Percentiles rank a stretch among this genome's conserved stretches.
These are phyloP conservation scores for Xylaria hypoxylon DNA, from an alignment of 2,329 filamentous ascomycete species.

Conservation along the genomic window DNA sequence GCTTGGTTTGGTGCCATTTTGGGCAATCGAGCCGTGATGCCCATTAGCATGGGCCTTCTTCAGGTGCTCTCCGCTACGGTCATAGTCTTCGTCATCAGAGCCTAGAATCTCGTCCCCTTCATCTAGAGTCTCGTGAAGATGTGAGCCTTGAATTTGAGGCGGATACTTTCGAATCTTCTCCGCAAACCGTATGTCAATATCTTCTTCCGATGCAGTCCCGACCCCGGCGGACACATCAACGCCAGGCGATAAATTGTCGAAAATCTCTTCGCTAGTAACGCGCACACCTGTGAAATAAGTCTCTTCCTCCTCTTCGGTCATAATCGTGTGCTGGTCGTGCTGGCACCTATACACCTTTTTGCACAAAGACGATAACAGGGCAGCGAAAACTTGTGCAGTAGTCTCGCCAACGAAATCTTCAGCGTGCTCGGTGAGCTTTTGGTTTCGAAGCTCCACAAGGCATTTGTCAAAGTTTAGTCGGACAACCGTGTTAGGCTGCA, in stretches of 20 bases:
- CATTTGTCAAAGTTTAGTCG: slow-evolving; percentile 89
- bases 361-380: slow-evolving; percentile 77
- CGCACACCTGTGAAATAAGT: slow-evolving; percentile 51
- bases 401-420: slow-evolving; percentile 76
- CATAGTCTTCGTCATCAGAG: slow-evolving; percentile 54
- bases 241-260: slow-evolving; percentile 63
- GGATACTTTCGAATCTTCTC: slow-evolving; percentile 60
- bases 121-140: slow-evolving; percentile 42
- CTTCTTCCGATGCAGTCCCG: slow-evolving; percentile 61
- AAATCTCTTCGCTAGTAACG: slow-evolving; percentile 68
- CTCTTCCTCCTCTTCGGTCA: slow-evolving; percentile 56
- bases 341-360: slow-evolving; percentile 75
- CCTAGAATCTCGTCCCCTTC: slow-evolving; percentile 48
- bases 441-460: slow-evolving; percentile 82
- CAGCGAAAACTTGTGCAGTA: slow-evolving; percentile 82
- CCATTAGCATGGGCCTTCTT: slow-evolving; percentile 47
- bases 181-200: slow-evolving; percentile 58
- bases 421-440: slow-evolving; percentile 78
- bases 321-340: slow-evolving; percentile 62
- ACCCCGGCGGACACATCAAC: slow-evolving; percentile 68
- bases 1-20: slow-evolving; percentile 47
- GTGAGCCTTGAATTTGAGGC: slow-evolving; percentile 46
- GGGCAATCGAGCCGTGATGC: slow-evolving; percentile 29
- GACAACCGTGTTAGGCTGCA: slow-evolving; percentile 76
- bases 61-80: slow-evolving; percentile 48